Percentiles rank a stretch among this genome's conserved stretches.
Evolutionary conservation across 2,329 filamentous ascomycete species (phyloP).

Genomic region (Neofusicoccum umdonicola): DNA sequence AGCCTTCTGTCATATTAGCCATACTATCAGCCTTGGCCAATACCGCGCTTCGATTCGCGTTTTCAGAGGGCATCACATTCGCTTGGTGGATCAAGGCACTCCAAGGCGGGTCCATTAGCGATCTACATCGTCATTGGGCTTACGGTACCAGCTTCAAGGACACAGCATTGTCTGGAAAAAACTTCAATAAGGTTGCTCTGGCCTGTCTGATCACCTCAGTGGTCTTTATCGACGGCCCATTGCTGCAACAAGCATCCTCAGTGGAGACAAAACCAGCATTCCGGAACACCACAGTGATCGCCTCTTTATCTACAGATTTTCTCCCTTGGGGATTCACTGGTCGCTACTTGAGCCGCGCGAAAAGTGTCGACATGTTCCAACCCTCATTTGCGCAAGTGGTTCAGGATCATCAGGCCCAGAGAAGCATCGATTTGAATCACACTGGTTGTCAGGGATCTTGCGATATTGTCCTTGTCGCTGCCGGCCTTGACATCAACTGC

Average conservation of each 20-base stretch:
- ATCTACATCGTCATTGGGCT: background rate
- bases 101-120: background rate
- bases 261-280: background rate
- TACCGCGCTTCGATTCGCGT: background rate
- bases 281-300: background rate
- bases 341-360: too few species aligned
- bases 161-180: background rate
- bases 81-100: background rate
- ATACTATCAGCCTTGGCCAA: background rate
- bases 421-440: background rate
- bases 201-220: background rate
- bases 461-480: background rate
- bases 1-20: background rate
- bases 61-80: background rate
- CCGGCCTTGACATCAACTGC: background rate
- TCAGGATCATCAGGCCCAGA: background rate
- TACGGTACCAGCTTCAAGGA: background rate
- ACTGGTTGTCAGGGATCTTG: background rate
- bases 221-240: background rate
- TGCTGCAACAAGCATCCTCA: background rate
- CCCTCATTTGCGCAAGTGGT: background rate
- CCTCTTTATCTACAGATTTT: background rate
- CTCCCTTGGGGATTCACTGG: background rate
- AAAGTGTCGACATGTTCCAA: too few species aligned
- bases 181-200: background rate